Conservation (phyloP, 2,329 filamentous ascomycete genomes). For the Phaeophleospora eucalypticola region DNA sequence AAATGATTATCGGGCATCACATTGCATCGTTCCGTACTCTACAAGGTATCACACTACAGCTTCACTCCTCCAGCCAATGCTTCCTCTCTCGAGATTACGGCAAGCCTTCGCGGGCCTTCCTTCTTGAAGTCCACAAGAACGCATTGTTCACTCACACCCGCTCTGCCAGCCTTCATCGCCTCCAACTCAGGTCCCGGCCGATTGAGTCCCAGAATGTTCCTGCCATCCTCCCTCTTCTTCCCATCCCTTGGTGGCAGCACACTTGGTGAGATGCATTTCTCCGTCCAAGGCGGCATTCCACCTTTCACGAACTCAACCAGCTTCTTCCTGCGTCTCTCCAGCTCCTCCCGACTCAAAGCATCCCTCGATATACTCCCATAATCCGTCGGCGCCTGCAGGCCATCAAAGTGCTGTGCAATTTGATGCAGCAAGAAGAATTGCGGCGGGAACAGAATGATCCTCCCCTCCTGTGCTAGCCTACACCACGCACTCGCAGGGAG, state of each 20-base stretch:
- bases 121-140: constrained; percentile 55
- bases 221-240: constrained; percentile 45
- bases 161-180: constrained; percentile 36
- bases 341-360: constrained; percentile 30
- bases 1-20: no score
- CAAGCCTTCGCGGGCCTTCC: constrained; percentile 54
- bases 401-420: constrained; percentile 31
- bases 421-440: constrained; percentile 72
- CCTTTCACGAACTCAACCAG: constrained; percentile 53
- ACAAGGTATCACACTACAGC: no score
- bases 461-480: constrained; percentile 54
- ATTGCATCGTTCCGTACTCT: no score
- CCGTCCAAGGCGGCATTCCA: constrained; percentile 40
- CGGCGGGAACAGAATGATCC: constrained; percentile 84
- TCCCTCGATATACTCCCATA: constrained; percentile 28
- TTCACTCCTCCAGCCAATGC: constrained; percentile 21
- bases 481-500: constrained; percentile 68
- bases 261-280: constrained; percentile 42
- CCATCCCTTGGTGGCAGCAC: constrained; percentile 34
- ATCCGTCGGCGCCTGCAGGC: constrained; percentile 26
- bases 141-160: constrained; percentile 52
- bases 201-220: constrained; percentile 51
- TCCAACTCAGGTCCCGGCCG: constrained; percentile 54
- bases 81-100: constrained; percentile 45
- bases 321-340: constrained; percentile 49